Percentiles rank a stretch among this genome's conserved stretches.
These are phyloP conservation scores for Cercophora samala DNA, from an alignment of 495 filamentous ascomycete genomes.

Conservation along the genomic window DNA sequence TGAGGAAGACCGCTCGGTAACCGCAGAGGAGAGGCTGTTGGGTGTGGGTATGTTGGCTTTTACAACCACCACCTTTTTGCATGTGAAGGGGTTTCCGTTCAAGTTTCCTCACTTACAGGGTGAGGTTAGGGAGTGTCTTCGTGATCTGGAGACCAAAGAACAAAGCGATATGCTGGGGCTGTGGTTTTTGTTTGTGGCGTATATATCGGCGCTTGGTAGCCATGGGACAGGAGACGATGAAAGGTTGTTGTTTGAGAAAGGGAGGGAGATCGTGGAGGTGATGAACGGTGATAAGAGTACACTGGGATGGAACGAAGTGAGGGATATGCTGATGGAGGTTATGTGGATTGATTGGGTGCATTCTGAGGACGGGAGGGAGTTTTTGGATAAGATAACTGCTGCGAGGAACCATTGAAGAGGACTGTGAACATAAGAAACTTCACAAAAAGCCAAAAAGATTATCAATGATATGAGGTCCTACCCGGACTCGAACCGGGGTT, in stretches of 20 bases:
- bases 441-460: neutral
- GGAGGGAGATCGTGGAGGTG: neutral
- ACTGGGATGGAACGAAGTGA: neutral
- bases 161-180: slow-evolving; percentile 7
- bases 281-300: neutral
- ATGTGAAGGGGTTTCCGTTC: slow-evolving; percentile 14
- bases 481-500: slow-evolving; percentile 37
- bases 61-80: slow-evolving; percentile 16
- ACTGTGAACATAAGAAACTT: neutral
- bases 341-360: slow-evolving; percentile 26
- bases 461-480: slow-evolving; percentile 24
- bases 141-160: neutral
- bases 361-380: slow-evolving; percentile 2
- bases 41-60: slow-evolving; percentile 25
- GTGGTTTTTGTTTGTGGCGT: slow-evolving; percentile 22
- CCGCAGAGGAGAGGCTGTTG: neutral
- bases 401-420: neutral
- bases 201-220: slow-evolving; percentile 12
- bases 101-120: slow-evolving; percentile 12
- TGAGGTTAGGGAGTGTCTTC: neutral
- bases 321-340: slow-evolving; percentile 13
- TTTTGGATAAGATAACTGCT: slow-evolving; percentile 4
- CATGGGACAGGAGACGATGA: slow-evolving; percentile 7
- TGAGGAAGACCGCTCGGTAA: neutral
- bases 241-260: neutral